Evolutionary conservation across 371 early-diverging fungal genomes (phyloP).

Genomic region (Sporodiniella umbellata): DNA sequence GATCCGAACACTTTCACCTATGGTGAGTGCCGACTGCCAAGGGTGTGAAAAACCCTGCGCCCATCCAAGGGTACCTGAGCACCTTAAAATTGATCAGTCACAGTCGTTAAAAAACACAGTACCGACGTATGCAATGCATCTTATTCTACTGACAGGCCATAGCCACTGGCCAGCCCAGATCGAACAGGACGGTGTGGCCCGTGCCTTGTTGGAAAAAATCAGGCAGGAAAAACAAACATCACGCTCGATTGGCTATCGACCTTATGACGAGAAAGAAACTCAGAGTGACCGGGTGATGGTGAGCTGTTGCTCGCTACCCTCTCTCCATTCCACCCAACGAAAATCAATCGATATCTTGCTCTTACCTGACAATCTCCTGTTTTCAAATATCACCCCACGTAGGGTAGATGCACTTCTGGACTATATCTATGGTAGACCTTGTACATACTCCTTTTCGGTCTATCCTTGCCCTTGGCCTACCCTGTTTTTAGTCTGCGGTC

Average conservation of each 20-base stretch:
- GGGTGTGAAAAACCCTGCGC: constrained; percentile 33
- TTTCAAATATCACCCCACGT: constrained; percentile 32
- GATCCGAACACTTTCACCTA: constrained; percentile 20
- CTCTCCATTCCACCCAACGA: constrained; percentile 17
- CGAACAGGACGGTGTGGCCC: constrained; percentile 37
- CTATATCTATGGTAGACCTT: constrained; percentile 30
- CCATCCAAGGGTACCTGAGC: constrained; percentile 22
- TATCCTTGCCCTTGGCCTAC: constrained; percentile 23
- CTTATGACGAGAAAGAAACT: background rate
- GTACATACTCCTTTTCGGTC: constrained; percentile 17
- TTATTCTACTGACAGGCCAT: constrained; percentile 34
- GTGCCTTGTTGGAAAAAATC: constrained; percentile 20
- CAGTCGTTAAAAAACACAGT: constrained; percentile 34
- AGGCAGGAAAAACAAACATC: constrained; percentile 13
- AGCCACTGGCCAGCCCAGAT: constrained; percentile 36
- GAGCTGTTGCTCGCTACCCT: constrained; percentile 28
- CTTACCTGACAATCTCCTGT: constrained; percentile 37
- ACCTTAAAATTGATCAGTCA: constrained; percentile 33
- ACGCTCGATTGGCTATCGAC: constrained; percentile 12
- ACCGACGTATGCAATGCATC: constrained; percentile 32
- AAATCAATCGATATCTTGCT: constrained; percentile 23
- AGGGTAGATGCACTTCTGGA: constrained; percentile 24
- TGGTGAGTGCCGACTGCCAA: constrained; percentile 21
- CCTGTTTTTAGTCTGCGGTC: constrained; percentile 34
- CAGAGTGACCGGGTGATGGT: constrained; percentile 27